phyloP scores from a whole-genome alignment of 2,329 filamentous ascomycete genomes.

The Aureobasidium sp. region DNA sequence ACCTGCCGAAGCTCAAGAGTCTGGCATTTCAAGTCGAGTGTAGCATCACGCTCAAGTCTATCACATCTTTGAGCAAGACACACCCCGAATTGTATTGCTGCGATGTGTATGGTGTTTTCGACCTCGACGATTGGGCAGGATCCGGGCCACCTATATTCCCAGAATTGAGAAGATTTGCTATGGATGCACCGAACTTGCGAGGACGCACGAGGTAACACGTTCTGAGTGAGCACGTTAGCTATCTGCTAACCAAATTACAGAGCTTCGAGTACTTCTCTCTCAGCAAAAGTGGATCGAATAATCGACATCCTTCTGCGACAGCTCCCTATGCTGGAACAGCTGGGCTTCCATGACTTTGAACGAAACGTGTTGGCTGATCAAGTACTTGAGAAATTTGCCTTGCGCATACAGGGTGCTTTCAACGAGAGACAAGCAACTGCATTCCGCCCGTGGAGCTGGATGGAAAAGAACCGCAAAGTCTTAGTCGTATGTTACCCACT shows the following conservation, averaged over 20 bases:
- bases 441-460: not conserved
- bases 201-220: not conserved
- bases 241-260: not conserved
- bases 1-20: not conserved
- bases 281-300: not conserved
- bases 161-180: not conserved
- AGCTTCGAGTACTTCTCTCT: not conserved
- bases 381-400: not conserved
- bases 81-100: not conserved
- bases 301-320: not conserved
- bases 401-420: not conserved
- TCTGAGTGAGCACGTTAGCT: not conserved
- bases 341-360: not conserved
- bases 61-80: not conserved
- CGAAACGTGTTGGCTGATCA: not conserved
- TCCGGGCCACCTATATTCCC: not conserved
- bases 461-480: not conserved
- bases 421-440: not conserved
- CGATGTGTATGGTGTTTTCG: not conserved
- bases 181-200: not conserved
- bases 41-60: not conserved
- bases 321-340: not conserved
- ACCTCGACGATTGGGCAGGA: not conserved
- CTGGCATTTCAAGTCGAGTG: not conserved
- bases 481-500: not conserved